Base-by-base conservation (phyloP, 2,329 filamentous ascomycete genomes). In the Didymella pomorum region DNA sequence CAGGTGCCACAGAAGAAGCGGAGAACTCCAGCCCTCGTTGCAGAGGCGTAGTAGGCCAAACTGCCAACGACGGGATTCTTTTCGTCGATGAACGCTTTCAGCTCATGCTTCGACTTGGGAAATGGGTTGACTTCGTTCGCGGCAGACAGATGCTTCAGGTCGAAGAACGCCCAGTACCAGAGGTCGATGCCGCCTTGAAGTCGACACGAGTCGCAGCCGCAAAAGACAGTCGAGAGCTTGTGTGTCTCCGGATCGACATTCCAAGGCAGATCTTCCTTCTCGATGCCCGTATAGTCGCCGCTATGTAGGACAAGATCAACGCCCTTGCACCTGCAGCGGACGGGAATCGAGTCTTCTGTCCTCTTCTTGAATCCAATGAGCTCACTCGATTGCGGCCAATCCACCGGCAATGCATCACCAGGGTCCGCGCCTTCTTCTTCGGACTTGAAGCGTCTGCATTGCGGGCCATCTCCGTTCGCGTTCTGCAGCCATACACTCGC, bases 1-100 rank as follows among this genome's bases (percentile, higher is more conserved):
- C 83, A 85, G 1, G 61, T 71, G 0, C 76, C 76, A 67, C 82
- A 85, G 58, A 81, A 84, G 58, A 82, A 84, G 1, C 82, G 71
- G 54, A 81, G 76, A 0, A 82, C 79, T 14, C 75, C 77, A 0
- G 77, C 68, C 0, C 28, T 54, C 2, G 51, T 54, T 23, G 80
- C 82, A 46, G 81, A 83, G 9, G 66, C 62, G 61, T 81, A 82
- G 26, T 78, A 76, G 0, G 72, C 64, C 4, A 84, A 70, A 0
- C 80, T 83, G 0, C 81, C 82, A 11, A 80, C 57, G 6, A 74
- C 71, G 0, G 75, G 56, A 49, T 81, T 79, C 6, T 74, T 70
- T 0, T 51, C 50, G 3, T 74, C 63, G 0, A 82, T 69, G 1
- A 79, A 75, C 0, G 63, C 65, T 35, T 75, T 78, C 14, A 84